Percentiles rank a stretch among this genome's conserved stretches.
Evolutionary conservation across 2,329 filamentous ascomycete species (phyloP).

Genomic region (Penicillium sp.): DNA sequence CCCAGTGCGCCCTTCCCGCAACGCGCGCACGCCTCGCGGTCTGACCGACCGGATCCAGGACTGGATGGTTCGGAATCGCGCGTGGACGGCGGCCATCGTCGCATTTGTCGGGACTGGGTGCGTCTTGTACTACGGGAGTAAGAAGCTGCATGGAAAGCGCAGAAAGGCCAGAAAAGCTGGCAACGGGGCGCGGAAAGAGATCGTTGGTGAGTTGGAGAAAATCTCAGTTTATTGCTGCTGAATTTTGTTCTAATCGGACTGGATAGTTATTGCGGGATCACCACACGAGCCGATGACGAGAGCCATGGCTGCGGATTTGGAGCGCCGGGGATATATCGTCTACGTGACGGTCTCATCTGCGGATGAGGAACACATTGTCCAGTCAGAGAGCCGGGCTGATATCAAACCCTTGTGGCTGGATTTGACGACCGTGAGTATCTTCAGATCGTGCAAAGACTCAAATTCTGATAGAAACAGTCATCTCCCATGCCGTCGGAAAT

Average conservation of each 20-base stretch:
- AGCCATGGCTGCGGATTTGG: conserved; percentile 80
- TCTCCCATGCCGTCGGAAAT: conserved; percentile 57
- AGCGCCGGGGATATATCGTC: conserved; percentile 87
- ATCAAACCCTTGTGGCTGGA: conserved; percentile 80
- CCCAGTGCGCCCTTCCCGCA: conserved; percentile 34
- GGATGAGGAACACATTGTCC: conserved; percentile 79
- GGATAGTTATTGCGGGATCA: conserved; percentile 78
- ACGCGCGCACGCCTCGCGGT: conserved; percentile 36
- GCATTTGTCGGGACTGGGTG: conserved; percentile 66
- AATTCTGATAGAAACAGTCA: conserved; percentile 43
- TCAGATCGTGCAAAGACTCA: not conserved
- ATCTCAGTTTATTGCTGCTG: conserved; percentile 8
- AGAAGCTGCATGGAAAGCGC: conserved; percentile 58
- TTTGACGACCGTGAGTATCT: conserved; percentile 54
- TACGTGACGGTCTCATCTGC: conserved; percentile 83
- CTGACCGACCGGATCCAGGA: conserved; percentile 59
- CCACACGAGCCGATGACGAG: conserved; percentile 79
- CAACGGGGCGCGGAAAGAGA: conserved; percentile 84
- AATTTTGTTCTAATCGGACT: conserved; percentile 11
- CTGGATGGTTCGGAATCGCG: conserved; percentile 72
- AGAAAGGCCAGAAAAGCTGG: conserved; percentile 74
- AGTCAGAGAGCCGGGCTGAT: conserved; percentile 73
- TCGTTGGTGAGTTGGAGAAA: conserved; percentile 53
- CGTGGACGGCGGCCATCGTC: conserved; percentile 69
- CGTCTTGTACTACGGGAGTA: conserved; percentile 60